Base-by-base conservation (phyloP, 2,329 filamentous ascomycete genomes). In the Nemania sp. region DNA sequence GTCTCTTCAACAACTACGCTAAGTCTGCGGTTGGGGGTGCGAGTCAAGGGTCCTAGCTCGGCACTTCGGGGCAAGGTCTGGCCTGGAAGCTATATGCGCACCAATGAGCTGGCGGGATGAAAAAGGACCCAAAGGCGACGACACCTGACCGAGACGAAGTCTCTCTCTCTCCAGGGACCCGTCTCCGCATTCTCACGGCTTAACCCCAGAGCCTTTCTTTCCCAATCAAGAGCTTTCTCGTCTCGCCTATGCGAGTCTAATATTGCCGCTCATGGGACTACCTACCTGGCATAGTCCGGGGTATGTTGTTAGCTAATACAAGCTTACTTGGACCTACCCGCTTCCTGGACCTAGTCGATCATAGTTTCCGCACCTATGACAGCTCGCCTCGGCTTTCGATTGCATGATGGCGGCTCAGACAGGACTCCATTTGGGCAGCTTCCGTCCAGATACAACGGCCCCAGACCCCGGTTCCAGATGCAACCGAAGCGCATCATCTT, bases 291-390 rank as follows among this genome's bases (percentile, higher is more conserved):
- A 37, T 8, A 15, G n/a, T 45, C 19, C 14, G 30, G 24, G 22
- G 33, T 15, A 34, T 56, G 15, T 53, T 34, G 49, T 52, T 56
- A 28, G 54, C 26, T 20, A 48, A 34, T 14, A 17, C 14, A 44
- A 24, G 23, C 48, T 9, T 20, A 19, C 40, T 33, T 49, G 14
- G 15, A 33, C 14, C n/a, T n/a, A 19, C 23, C 22, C 0, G 49
- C 17, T 9, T 8, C 36, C 28, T 34, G 20, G 30, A 19, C 33
- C 33, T 31, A 24, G 34, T 30, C 42, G 15, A 23, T 28, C 19
- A 22, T 28, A 49, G 34, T 59, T 60, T 58, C 52, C 36, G 55
- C 58, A 56, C 52, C 58, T 60, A 60, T 59, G 28, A 42, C 23
- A 59, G 49, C 17, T 37, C 49, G 30, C 15, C 33, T 3, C 34